Conservation (phyloP, 352 stramenopile genomes). For the Thraustotheca clavata region DNA sequence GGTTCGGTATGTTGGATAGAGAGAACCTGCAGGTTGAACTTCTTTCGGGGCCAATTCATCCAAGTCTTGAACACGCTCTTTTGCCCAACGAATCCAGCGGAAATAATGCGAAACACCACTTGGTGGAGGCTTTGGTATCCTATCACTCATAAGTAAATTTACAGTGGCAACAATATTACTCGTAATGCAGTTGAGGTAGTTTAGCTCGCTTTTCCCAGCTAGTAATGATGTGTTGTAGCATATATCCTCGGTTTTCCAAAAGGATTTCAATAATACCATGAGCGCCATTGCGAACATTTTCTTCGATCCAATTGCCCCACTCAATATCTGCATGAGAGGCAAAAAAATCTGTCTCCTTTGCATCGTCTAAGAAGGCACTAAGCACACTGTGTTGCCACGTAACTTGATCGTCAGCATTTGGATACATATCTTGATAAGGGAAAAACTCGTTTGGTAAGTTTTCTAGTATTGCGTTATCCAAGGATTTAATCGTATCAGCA, state of each 20-base stretch:
- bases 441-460: slow-evolving; percentile 25
- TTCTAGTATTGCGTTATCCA: slow-evolving; percentile 16
- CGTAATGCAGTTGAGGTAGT: slow-evolving; percentile 36
- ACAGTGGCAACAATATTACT: slow-evolving; percentile 1
- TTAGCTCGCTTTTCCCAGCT: slow-evolving; percentile 46
- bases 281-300: slow-evolving; percentile 39
- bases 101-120: slow-evolving; percentile 59
- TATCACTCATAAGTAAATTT: neutral
- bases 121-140: slow-evolving; percentile 37
- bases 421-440: slow-evolving; percentile 34
- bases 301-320: slow-evolving; percentile 53
- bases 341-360: slow-evolving; percentile 41
- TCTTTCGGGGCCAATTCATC: slow-evolving; percentile 29
- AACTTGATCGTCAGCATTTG: slow-evolving; percentile 33
- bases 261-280: slow-evolving; percentile 42
- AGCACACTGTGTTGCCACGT: slow-evolving; percentile 47
- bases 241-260: slow-evolving; percentile 36
- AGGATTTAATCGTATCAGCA: slow-evolving; percentile 28
- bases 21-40: slow-evolving; percentile 33
- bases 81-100: slow-evolving; percentile 56
- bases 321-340: slow-evolving; percentile 42
- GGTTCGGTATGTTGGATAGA: slow-evolving; percentile 52
- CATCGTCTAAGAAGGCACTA: slow-evolving; percentile 44
- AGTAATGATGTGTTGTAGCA: slow-evolving; percentile 56
- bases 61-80: slow-evolving; percentile 49